These are phyloP conservation scores for Pigoraptor vietnamica DNA, from an alignment of 78 protist species.

Conservation along the genomic window DNA sequence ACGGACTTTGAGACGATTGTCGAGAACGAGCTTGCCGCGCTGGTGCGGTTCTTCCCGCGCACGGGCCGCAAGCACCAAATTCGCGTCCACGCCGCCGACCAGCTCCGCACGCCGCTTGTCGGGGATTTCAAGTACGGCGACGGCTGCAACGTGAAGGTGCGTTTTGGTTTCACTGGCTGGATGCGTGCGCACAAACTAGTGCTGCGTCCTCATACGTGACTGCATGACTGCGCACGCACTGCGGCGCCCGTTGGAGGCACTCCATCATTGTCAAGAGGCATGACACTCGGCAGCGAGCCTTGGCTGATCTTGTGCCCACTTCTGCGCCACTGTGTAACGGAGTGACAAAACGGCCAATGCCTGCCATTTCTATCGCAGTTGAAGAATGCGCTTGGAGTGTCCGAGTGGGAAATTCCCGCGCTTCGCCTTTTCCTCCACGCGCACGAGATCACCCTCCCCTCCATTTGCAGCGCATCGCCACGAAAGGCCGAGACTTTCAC, in stretches of 20 bases:
- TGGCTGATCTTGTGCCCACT: no score
- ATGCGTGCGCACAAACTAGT: no score
- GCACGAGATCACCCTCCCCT: not conserved
- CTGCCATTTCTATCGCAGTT: not conserved
- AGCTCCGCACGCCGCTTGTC: conserved; percentile 5
- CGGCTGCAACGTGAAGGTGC: not conserved
- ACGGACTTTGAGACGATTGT: not conserved
- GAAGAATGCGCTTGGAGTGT: not conserved
- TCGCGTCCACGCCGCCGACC: conserved; percentile 11
- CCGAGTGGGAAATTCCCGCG: not conserved
- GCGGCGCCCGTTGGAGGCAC: no score
- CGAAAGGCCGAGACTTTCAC: not conserved
- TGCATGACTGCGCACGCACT: no score
- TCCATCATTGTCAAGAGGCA: no score
- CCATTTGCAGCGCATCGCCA: not conserved
- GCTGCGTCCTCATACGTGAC: no score
- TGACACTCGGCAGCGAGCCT: no score
- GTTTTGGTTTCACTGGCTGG: not conserved
- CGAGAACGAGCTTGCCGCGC: not conserved
- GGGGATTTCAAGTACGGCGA: conserved; percentile 16
- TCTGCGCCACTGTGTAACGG: not conserved
- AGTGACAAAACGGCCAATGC: not conserved
- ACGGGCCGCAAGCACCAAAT: conserved; percentile 31
- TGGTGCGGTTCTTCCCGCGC: not conserved
- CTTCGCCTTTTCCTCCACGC: not conserved